Base-by-base conservation (phyloP, 192 early-diverging fungal genomes). In the Coemansia sp. region DNA sequence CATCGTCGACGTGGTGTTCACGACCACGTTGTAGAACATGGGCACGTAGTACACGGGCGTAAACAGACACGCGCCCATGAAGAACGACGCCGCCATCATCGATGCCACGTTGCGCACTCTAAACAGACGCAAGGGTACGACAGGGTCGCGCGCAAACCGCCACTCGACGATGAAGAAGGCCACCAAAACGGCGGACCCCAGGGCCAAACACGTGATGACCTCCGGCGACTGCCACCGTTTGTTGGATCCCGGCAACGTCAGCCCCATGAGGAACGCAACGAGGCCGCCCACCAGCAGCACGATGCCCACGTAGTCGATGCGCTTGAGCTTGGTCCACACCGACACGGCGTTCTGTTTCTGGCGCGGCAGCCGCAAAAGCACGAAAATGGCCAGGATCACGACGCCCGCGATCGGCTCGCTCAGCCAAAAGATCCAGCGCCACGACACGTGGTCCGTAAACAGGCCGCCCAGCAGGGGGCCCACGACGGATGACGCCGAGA, bases 231-330 rank as follows among this genome's bases (percentile, higher is more conserved):
- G 64, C 94, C 92, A 96, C 0, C 29, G 21, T 67, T 87, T 87
- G 9, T 71, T 71, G 45, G 74, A 73, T 27, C 92, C 89, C 25
- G 91, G 92, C 63, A 87, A 81, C 42, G 88, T 85, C 53, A 90
- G 73, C 0, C 91, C 91, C 28, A 91, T 55, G 3, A 94, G 71
- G 31, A 95, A 56, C 12, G 71, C 66, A 10, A 84, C 51, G 24
- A 88, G 80, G 18, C 85, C 82, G 48, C 70, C 58, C 43, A 88
- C 71, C 31, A 91, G 61, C n/a, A 87, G 38, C 21, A 74, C 38
- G 18, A 83, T 74, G 40, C 90, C 91, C 33, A 86, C 55, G 53
- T 73, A 90, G 67, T 92, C 92, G 54, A 94, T 82, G 25, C 82
- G 74, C 21, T 52, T 30, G 8, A 91, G 50, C 60, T 88, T 87